A percentile compares a stretch with the other conserved stretches of the same genome.
Evolutionary conservation across 805 yeast species (phyloP).

Genomic region (Metschnikowia dekortorum): DNA sequence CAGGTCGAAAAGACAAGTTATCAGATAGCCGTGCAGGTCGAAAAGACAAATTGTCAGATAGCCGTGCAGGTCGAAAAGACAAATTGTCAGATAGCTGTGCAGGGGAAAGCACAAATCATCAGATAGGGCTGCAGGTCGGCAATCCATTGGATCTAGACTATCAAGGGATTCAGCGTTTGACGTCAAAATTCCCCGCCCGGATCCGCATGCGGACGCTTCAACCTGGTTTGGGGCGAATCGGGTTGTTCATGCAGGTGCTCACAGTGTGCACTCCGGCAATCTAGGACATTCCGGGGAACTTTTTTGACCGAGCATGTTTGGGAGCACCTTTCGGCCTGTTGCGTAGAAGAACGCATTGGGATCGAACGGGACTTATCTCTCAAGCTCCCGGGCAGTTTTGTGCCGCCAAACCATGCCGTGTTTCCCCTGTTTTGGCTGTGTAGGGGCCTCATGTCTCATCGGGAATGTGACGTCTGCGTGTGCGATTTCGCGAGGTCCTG

Average conservation of each 20-base stretch:
- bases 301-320: background rate
- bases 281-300: background rate
- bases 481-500: background rate
- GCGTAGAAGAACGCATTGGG: background rate
- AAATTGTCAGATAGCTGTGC: too few relatives aligned
- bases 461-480: background rate
- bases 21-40: too few relatives aligned
- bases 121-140: too few relatives aligned
- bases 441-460: too few relatives aligned
- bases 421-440: background rate
- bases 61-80: too few relatives aligned
- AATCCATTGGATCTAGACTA: too few relatives aligned
- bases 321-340: background rate
- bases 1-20: too few relatives aligned
- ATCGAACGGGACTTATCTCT: background rate
- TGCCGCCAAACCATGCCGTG: background rate
- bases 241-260: background rate
- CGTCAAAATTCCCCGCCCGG: too few relatives aligned
- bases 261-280: background rate
- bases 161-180: too few relatives aligned
- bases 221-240: background rate
- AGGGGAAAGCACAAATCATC: too few relatives aligned
- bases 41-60: too few relatives aligned
- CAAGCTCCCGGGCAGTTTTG: background rate
- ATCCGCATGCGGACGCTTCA: background rate